These are phyloP conservation scores for Sporothrix phasma DNA, from an alignment of 2,329 filamentous ascomycete species.

Conservation along the genomic window DNA sequence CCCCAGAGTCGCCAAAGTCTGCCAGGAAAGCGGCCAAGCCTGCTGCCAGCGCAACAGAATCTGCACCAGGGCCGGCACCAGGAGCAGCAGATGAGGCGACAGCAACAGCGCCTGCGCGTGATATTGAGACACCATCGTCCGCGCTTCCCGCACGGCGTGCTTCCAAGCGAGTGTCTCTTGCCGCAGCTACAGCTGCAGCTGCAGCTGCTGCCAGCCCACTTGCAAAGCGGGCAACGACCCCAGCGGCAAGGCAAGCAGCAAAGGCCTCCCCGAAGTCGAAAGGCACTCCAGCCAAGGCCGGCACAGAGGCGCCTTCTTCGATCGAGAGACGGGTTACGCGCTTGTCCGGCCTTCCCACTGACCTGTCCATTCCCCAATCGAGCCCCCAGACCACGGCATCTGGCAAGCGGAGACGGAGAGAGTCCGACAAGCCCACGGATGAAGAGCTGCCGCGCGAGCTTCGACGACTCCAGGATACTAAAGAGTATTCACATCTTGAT, in stretches of 20 bases:
- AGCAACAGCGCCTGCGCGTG: background rate
- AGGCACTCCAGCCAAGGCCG: background rate
- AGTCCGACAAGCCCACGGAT: conserved; percentile 25
- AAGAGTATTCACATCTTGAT: conserved; percentile 51
- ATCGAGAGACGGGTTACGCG: conserved; percentile 34
- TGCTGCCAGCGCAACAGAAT: background rate
- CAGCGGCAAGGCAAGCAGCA: background rate
- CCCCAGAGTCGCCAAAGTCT: background rate
- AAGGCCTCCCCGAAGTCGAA: background rate
- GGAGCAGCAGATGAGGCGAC: background rate
- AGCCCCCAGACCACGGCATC: conserved; percentile 28
- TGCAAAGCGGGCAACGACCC: background rate
- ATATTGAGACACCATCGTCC: background rate
- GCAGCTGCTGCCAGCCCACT: background rate
- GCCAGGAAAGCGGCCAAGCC: background rate
- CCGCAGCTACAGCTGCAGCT: background rate
- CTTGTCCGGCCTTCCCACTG: conserved; percentile 34
- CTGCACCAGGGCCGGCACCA: background rate
- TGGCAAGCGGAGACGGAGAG: conserved; percentile 49
- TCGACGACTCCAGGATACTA: conserved; percentile 49
- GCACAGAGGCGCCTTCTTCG: background rate
- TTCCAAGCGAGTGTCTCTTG: background rate
- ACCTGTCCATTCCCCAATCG: conserved; percentile 36
- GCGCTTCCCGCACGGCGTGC: background rate
- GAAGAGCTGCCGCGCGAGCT: conserved; percentile 38